These are phyloP conservation scores for Chara braunii DNA, from an alignment of 139 green algal genomes.

Conservation along the genomic window DNA sequence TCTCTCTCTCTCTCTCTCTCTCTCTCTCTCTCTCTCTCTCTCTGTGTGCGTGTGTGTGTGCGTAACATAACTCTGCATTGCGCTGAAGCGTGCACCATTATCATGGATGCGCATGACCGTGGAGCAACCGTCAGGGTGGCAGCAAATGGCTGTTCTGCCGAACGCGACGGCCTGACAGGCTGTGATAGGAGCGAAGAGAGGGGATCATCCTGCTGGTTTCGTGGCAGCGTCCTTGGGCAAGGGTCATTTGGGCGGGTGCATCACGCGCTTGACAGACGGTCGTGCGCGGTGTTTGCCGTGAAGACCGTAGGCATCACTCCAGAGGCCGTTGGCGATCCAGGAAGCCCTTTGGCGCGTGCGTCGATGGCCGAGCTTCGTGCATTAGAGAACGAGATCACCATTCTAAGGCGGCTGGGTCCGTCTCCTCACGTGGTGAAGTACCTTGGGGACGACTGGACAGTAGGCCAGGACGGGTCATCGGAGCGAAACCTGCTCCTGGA, in stretches of 20 bases:
- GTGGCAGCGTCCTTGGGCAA: constrained; percentile 17
- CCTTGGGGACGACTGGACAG: constrained; percentile 19
- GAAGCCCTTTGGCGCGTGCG: too few relatives aligned
- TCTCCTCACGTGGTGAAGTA: constrained; percentile 16
- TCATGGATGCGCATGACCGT: too few relatives aligned
- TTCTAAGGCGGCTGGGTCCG: neutral
- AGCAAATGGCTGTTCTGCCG: too few relatives aligned
- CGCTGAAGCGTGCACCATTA: too few relatives aligned
- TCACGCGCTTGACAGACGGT: constrained; percentile 1
- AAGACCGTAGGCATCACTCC: constrained; percentile 27
- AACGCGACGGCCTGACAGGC: too few relatives aligned
- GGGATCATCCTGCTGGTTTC: too few relatives aligned
- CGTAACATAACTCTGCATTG: too few relatives aligned
- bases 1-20: too few relatives aligned
- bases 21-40: too few relatives aligned
- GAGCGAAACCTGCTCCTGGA: constrained; percentile 27
- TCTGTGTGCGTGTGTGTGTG: too few relatives aligned
- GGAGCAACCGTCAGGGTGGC: too few relatives aligned
- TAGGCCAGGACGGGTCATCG: constrained; percentile 7
- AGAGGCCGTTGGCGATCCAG: constrained; percentile 6
- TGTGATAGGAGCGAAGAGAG: too few relatives aligned
- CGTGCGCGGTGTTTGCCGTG: constrained; percentile 19
- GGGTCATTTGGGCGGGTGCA: constrained; percentile 24
- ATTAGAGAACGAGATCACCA: constrained; percentile 20
- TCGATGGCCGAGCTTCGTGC: neutral